These are phyloP conservation scores for Circinella umbellata DNA, from an alignment of 371 early-diverging fungal genomes.

Conservation along the genomic window DNA sequence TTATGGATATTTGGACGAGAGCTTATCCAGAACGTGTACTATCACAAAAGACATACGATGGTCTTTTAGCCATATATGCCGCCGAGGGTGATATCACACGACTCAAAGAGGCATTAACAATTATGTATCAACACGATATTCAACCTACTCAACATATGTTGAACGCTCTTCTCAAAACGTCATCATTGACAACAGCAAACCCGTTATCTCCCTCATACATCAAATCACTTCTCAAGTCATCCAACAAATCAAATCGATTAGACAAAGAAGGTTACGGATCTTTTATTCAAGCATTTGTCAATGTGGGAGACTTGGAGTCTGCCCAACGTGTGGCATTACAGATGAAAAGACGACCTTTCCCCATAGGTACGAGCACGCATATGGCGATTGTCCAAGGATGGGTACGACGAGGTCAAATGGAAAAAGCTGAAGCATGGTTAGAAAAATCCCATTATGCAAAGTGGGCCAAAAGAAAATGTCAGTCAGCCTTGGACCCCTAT, in stretches of 20 bases:
- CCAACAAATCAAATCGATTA: slow-evolving; percentile 11
- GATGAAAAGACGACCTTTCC: slow-evolving; percentile 21
- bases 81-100: background rate
- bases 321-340: slow-evolving; percentile 21
- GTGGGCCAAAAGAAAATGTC: background rate
- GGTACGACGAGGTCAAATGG: slow-evolving; percentile 26
- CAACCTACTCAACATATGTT: slow-evolving; percentile 17
- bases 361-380: slow-evolving; percentile 13
- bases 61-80: slow-evolving; percentile 18
- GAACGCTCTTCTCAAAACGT: background rate
- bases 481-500: slow-evolving; percentile 30
- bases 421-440: slow-evolving; percentile 24
- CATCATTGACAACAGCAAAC: background rate
- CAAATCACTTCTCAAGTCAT: slow-evolving; percentile 8
- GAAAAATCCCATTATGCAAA: background rate
- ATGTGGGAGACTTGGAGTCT: slow-evolving; percentile 5
- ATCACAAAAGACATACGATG: slow-evolving; percentile 13
- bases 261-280: slow-evolving; percentile 24
- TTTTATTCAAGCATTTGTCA: slow-evolving; percentile 29
- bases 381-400: slow-evolving; percentile 27
- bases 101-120: background rate
- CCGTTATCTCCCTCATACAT: background rate
- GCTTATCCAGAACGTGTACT: background rate
- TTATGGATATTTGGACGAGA: slow-evolving; percentile 16
- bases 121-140: slow-evolving; percentile 17